Evolutionary conservation across 2,329 filamentous ascomycete species (phyloP), one percentile per base, ranked within the genome.

Genomic region (Fusarium sacchari): DNA sequence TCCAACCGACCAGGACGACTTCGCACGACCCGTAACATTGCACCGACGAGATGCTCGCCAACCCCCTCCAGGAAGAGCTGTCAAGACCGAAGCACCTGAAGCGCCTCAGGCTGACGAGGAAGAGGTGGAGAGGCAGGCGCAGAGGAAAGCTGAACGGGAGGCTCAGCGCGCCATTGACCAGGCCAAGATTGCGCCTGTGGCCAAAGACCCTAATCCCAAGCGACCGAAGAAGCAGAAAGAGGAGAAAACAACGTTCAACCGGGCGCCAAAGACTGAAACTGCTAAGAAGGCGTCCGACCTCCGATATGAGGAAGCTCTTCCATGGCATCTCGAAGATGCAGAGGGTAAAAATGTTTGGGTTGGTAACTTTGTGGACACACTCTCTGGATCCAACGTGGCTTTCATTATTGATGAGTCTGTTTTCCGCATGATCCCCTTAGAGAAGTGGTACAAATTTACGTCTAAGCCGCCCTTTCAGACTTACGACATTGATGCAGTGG

Each of bases 251-350:
- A 94, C 95, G 77, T 93, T 97, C 28, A 95, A 94, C 79, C 91
- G 94, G 75, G 90, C 93, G n/a, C 93, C 97, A 64, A 88, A 89
- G 61, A 88, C 88, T 11, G 95, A 95, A 78, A 95, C 96, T 79
- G 96, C 84, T 85, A 96, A 88, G 87, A 97, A 88, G 85, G 88
- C 91, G 65, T 86, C 87, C 0, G 89, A 90, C 64, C 90, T 90
- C 83, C 92, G 95, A 72, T 99, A 98, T 75, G 96, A 98, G 81
- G 96, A 99, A 82, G 94, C 96, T 8, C 86, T 98, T 56, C 96
- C 96, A 11, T 99, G 96, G 96, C 95, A 98, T 81, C 83, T 99
- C 40, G 96, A 99, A 80, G 96, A 99, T 81, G 97, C 95, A 44
- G 96, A 99, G 78, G 94, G 95, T 73, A 97, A 96, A 81, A 96